A percentile compares a stretch with the other conserved stretches of the same genome.
These are phyloP conservation scores for Coemansia sp. DNA, from an alignment of 371 early-diverging fungal species.

Conservation along the genomic window DNA sequence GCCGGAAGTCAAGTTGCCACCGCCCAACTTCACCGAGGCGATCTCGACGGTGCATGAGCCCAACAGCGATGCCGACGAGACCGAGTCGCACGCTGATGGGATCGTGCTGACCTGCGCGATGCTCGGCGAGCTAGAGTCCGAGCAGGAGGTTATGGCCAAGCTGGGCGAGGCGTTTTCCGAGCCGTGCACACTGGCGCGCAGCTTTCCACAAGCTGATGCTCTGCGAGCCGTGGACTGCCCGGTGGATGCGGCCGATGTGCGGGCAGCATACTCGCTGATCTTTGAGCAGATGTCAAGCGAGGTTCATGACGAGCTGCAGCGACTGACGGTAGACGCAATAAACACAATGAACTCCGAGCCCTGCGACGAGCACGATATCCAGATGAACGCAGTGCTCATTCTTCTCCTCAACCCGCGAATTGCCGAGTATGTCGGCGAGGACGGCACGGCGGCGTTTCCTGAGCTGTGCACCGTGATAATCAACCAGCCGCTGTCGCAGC, in stretches of 20 bases:
- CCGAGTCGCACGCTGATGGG: slow-evolving; percentile 5
- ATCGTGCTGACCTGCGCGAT: slow-evolving; percentile 20
- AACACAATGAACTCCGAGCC: slow-evolving; percentile 37
- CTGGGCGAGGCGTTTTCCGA: slow-evolving; percentile 36
- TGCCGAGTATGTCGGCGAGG: slow-evolving; percentile 20
- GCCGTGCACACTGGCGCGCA: slow-evolving; percentile 43
- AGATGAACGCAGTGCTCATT: slow-evolving; percentile 39
- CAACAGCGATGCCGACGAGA: not conserved
- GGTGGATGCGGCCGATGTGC: slow-evolving; percentile 40
- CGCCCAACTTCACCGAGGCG: not conserved
- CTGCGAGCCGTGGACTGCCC: slow-evolving; percentile 31
- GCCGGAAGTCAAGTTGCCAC: not conserved
- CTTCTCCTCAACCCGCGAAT: slow-evolving; percentile 34
- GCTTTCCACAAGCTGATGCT: slow-evolving; percentile 37
- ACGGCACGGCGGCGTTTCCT: slow-evolving; percentile 26
- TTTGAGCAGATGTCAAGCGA: slow-evolving; percentile 6
- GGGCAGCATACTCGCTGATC: slow-evolving; percentile 21
- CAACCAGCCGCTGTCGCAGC: slow-evolving; percentile 25
- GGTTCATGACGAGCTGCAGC: slow-evolving; percentile 26
- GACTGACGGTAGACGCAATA: slow-evolving; percentile 22
- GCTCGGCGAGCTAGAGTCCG: slow-evolving; percentile 19
- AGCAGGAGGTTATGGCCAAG: slow-evolving; percentile 29
- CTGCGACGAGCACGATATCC: slow-evolving; percentile 49
- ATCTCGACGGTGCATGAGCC: not conserved
- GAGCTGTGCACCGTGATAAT: slow-evolving; percentile 43